Base-by-base conservation (phyloP, 495 filamentous ascomycete species). In the Monascus purpureus region DNA sequence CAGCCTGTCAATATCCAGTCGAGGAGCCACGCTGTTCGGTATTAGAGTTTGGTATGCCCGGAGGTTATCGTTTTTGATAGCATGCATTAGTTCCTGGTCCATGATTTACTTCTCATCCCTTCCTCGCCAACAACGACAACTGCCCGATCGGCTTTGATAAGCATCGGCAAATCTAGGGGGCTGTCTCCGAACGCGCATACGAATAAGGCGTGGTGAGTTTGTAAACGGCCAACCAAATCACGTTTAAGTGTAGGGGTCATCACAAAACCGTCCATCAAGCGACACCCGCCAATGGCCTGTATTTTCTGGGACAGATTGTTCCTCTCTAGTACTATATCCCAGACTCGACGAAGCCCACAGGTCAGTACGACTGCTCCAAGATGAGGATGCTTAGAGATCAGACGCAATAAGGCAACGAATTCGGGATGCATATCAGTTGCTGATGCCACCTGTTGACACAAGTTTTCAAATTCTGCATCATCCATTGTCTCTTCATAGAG, bases 141-240 rank as follows among this genome's bases (percentile, higher is more conserved):
- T 16, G 73, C 70, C 36, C 66, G 35, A 43, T 80, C 43, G 17
- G 75, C 72, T 28, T 52, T 41, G 3, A 17, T 32, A 14, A 79
- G 31, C 76, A 81, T 80, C 11, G 51, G 46, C 15, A 80, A 17
- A 45, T 80, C 76, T 18, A 77, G 35, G 1, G 60, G 59, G 43
- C 74, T 73, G 40, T 79, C 73, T 33, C 77, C 74, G 42, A 80
- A 74, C 0, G 72, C 75, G 49, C 62, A 71, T 14, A 75, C 65
- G 28, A 63, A 51, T 16, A n/a, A n/a, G n/a, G 59, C 25, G 0
- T 53, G 8, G 33, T 65, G 38, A 7, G 6, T 18, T 33, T 47
- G 45, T 16, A 79, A 43, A 32, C 40, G 55, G 12, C 23, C 33
- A 1, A 74, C 67, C 27, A 79, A 13, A 6, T 36, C 47, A 3